Base-by-base conservation (phyloP, 495 filamentous ascomycete genomes). In the Chaetomium tenue region DNA sequence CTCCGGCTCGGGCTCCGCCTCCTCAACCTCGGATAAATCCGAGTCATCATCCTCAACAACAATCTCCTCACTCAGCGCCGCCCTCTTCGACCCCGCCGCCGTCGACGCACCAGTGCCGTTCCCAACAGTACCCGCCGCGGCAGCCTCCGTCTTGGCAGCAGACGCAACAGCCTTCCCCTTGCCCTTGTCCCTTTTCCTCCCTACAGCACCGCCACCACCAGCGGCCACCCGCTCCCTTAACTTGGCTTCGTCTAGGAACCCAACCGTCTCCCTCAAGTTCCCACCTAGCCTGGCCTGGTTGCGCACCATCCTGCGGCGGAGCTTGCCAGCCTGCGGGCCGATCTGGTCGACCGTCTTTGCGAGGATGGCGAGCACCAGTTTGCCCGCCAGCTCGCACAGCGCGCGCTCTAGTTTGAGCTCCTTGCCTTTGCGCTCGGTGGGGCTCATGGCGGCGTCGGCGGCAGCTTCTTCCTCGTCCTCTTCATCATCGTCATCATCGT, bases 361-460 rank as follows among this genome's bases (percentile, higher is more conserved):
- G 6, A 90, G 79, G 26, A 95, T 85, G 0, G 88, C 87, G 25
- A 95, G 80, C 11, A 97, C 90, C 40, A 94, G 82, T 68, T 92
- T 92, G 46, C 89, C 88, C 6, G 92, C 86, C 3, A 96, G 79
- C 68, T 91, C 89, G 76, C 93, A 97, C 0, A 98, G 81, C 20
- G 86, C 83, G 69, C 93, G 86, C 72, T 98, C 93, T 2, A 90
- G 84, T 44, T 90, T 77, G 16, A 96, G 78, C 58, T 86, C 83
- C 25, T 82, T 82, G 15, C 81, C 82, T 57, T 84, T 79, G 22
- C 81, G 81, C 63, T 88, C 84, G 30, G 74, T 77, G 9, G 81
- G 82, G 12, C 75, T 75, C 0, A 84, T 77, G 5, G 84, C 80
- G 22, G 84, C 83, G 2, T 85, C 83, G 16, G 57, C 64, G 23